Conservation (phyloP, 768 basidiomycete species). For the Xerocomellus amylosporus region DNA sequence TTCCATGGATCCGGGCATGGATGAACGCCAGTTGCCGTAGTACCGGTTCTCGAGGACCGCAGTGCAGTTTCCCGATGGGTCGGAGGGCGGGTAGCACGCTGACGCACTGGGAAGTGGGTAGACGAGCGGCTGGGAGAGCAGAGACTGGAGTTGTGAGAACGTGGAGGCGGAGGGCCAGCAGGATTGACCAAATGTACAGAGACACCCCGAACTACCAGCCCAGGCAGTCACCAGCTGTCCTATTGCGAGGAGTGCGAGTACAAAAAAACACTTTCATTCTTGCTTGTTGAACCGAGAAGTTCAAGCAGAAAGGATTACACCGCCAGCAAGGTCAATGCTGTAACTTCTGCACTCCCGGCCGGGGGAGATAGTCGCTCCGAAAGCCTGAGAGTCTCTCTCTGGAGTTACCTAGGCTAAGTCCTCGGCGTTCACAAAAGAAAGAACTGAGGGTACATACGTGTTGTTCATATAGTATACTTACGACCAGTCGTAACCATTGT, state of each 20-base stretch:
- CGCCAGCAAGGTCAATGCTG: no score
- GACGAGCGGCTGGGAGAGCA: constrained; percentile 17
- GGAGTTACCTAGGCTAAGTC: no score
- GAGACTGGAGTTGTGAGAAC: constrained; percentile 15
- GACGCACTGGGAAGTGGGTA: constrained; percentile 17
- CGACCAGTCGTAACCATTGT: no score
- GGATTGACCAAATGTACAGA: constrained; percentile 17
- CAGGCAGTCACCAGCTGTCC: background rate
- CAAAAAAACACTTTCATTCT: background rate
- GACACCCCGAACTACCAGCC: constrained; percentile 6
- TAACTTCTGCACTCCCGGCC: no score
- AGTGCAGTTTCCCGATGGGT: constrained; percentile 38
- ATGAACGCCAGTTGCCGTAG: constrained; percentile 42
- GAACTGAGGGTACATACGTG: no score
- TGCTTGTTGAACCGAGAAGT: background rate
- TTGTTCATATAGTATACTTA: no score
- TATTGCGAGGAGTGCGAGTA: background rate
- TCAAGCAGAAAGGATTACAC: background rate
- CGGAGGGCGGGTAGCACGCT: constrained; percentile 12
- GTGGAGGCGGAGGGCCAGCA: constrained; percentile 18
- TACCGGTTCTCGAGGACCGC: constrained; percentile 26
- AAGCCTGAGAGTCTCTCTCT: no score
- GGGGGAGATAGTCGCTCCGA: no score
- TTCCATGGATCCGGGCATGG: constrained; percentile 42
- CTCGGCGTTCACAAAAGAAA: no score